Percentiles rank a stretch among this genome's conserved stretches.
phyloP scores from a whole-genome alignment of 164 flowering plant species.

The Dillenia suffruticosa region DNA sequence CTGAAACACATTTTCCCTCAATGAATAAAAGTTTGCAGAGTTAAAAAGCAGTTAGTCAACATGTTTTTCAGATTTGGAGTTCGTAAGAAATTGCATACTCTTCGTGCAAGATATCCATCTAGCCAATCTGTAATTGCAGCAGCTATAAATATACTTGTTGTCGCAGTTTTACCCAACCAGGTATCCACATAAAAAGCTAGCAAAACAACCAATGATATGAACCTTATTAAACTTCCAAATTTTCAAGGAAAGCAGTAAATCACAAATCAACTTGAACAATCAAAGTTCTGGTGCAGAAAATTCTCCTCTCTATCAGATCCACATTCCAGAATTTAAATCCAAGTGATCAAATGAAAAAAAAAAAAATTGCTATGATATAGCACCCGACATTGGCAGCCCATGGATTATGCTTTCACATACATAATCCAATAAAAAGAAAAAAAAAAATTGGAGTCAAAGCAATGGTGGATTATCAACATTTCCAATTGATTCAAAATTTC shows the following conservation, averaged over 20 bases:
- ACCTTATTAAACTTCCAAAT: constrained; percentile 11
- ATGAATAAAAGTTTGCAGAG: neutral
- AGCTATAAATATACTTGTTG: constrained; percentile 79
- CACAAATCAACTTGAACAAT: neutral
- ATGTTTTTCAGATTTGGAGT: neutral
- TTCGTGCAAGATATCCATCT: constrained; percentile 94
- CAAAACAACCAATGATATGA: constrained; percentile 12
- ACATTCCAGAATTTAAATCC: no score
- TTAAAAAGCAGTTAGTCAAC: neutral
- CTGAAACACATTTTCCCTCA: constrained; percentile 34
- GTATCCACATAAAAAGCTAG: constrained; percentile 72
- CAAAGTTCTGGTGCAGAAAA: neutral
- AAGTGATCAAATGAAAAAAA: no score
- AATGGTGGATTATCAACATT: no score
- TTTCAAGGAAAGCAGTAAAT: no score
- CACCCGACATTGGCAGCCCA: no score
- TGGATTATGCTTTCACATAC: no score
- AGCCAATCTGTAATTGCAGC: constrained; percentile 99
- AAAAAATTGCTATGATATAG: no score
- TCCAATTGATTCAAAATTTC: no score
- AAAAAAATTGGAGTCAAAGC: no score
- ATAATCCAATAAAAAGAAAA: no score
- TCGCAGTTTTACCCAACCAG: constrained; percentile 81
- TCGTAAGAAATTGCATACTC: constrained; percentile 33
- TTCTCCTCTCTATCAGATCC: no score